Base-by-base conservation (phyloP, 495 filamentous ascomycete species). In the Entonaema liquescens region DNA sequence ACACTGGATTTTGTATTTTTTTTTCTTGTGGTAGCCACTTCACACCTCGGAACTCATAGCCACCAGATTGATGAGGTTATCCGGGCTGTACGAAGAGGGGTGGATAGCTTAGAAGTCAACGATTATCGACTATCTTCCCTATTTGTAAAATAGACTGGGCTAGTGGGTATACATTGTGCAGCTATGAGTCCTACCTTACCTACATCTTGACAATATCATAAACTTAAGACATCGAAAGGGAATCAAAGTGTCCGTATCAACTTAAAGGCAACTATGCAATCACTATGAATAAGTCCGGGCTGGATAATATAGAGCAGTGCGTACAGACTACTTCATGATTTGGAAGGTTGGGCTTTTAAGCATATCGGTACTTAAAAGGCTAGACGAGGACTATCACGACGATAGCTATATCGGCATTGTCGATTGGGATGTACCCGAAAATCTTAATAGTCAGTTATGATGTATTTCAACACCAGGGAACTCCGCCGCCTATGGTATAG, bases 401-500 rank as follows among this genome's bases (percentile, higher is more conserved):
- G 49, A 53, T 17, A 29, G 26, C 49, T 3, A 29, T 33, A 40
- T 59, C 25, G 21, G 19, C 9, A 11, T 33, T 6, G 15, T 44
- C 8, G 36, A 56, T 1, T 5, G 21, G 15, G 44, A 33, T n/a
- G 50, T 28, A 40, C 21, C 15, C 21, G 5, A 42, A 50, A 31
- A 13, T 26, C 2, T 53, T 35, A 35, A 31, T 44, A 29, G 61
- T 66, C 57, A 69, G 59, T 66, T 58, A 66, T 66, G 65, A 65
- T 73, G 57, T 54, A 66, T 66, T 69, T 53, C 44, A 62, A 73
- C 65, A 49, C 57, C 62, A 40, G 49, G 49, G 21, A 65, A 69
- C 57, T 58, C 65, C 70, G 55, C 50, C 64, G 70, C 72, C 66
- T 67, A 58, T 62, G 71, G 44, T 72, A 76, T 68, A 65, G 53